Evolutionary conservation across 805 yeast species (phyloP), one percentile per base, ranked within the genome.

Genomic region (Monosporozyma aerobia): DNA sequence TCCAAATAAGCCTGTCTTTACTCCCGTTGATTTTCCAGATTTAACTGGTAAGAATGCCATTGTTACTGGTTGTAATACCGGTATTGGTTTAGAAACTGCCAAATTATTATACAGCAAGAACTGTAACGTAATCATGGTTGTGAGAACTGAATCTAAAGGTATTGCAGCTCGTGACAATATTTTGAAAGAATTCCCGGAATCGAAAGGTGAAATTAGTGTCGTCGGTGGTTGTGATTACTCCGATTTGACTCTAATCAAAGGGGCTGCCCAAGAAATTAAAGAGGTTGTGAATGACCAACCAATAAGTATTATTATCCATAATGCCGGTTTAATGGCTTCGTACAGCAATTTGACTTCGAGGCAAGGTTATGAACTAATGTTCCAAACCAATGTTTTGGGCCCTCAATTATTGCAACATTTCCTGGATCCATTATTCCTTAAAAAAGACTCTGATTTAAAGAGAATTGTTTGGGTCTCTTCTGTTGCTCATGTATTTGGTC

Each of bases 391-490:
- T 54, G 69, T 60, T 10, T 44, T 72, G 48, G 76, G 74, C 4
- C 73, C 72, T 13, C 72, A 68, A 49, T 56, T 71, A 46, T 57
- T 72, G 47, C 75, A 71, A 53, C 69, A 65, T 53, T 64, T 65
- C 50, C 53, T 72, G 22, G 72, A 71, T 50, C 73, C 73, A 14
- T 41, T 69, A 9, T 64, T 72, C 52, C 57, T 71, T 51, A 59
- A 64, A 48, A 61, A 71, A 9, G 69, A 72, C 32, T 53, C 53
- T 23, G 52, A 51, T 8, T 52, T 65, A 43, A 65, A 69, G 44
- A 63, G 75, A 59, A 62, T 73, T 47, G 73, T 73, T 14, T 73
- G 75, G 74, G 69, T 72, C 6, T 59, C 72, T 30, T 71, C 76
- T 1, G 56, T 61, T 25, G 70, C 69, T 13, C 74, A 70, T 51